These are phyloP conservation scores for Acarospora socialis DNA, from an alignment of 2,329 filamentous ascomycete species.

Conservation along the genomic window DNA sequence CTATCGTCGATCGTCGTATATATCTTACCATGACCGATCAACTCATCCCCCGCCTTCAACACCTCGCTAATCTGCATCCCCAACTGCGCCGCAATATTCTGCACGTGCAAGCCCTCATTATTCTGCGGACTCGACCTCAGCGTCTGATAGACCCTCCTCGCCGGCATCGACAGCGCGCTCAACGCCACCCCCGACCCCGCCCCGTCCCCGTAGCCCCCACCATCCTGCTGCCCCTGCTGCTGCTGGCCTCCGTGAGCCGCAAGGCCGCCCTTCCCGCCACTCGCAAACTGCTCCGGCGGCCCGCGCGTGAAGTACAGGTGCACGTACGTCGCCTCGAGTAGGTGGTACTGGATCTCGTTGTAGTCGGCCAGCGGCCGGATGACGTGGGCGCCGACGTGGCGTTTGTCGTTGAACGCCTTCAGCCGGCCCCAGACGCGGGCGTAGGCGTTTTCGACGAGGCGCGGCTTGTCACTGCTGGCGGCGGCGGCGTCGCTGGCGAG, in stretches of 20 bases:
- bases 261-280: slow-evolving; percentile 29
- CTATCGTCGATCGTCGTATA: slow-evolving; percentile 88
- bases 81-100: slow-evolving; percentile 54
- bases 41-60: slow-evolving; percentile 63
- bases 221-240: slow-evolving; percentile 22
- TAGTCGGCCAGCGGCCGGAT: slow-evolving; percentile 68
- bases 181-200: slow-evolving; percentile 23
- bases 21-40: slow-evolving; percentile 58
- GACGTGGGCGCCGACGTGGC: slow-evolving; percentile 64
- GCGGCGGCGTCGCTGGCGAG: slow-evolving; percentile 35
- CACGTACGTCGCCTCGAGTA: slow-evolving; percentile 78
- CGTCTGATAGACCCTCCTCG: slow-evolving; percentile 56
- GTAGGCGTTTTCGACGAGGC: slow-evolving; percentile 59
- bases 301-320: slow-evolving; percentile 74
- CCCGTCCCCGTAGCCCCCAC: slow-evolving; percentile 24
- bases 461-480: slow-evolving; percentile 33
- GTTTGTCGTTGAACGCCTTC: slow-evolving; percentile 71
- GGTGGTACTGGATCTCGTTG: slow-evolving; percentile 87
- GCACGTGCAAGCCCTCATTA: slow-evolving; percentile 72
- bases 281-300: slow-evolving; percentile 28
- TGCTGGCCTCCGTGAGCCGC: slow-evolving; percentile 27
- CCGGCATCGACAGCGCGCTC: slow-evolving; percentile 38
- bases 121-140: slow-evolving; percentile 53
- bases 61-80: slow-evolving; percentile 57
- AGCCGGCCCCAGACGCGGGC: slow-evolving; percentile 76